Base-by-base conservation (phyloP, 2,329 filamentous ascomycete species). In the Chaetomiaceae sp. region DNA sequence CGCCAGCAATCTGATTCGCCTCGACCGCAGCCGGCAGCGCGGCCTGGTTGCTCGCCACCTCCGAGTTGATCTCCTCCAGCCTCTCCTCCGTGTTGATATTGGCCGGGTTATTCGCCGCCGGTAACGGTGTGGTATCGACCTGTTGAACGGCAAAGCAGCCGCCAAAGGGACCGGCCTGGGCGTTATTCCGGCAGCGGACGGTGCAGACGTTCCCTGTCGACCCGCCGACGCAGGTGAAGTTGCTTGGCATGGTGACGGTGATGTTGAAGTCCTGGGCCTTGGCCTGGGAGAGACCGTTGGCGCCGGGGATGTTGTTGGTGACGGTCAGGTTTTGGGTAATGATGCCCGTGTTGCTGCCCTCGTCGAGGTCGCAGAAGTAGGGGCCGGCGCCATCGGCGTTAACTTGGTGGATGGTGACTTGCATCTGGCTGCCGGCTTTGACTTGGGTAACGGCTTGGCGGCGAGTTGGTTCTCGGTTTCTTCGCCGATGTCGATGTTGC, bases 401-500 rank as follows among this genome's bases (percentile, higher is more conserved):
- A 52, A 79, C 75, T 63, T 82, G 79, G 61, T 81, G 77, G 50
- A 79, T 71, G 19, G 73, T 77, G 37, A 79, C 72, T 6, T 65
- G 70, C 27, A 82, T 36, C 36, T 69, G 56, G 34, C 68, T 70
- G 27, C 79, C 79, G 1, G 69, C 59, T 57, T 72, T 64, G 49
- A 82, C 79, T 52, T 75, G 68, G 1, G 80, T 82, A 4, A 83
- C 75, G 4, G 69, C 63, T 61, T 58, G 4, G 72, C 73, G 6
- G 73, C 66, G 2, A 82, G 58, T 5, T 75, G 75, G 53, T 76
- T 75, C 66, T 82, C 77, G 1, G 77, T 81, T 59, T 75, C 76
- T 65, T 79, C 75, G 34, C 75, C 76, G 49, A 85, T 73, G 58
- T 85, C 80, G 63, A 87, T 86, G 70, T 78, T 81, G 42, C 84